Evolutionary conservation across 805 yeast species (phyloP).

Genomic region (Metschnikowia similis): DNA sequence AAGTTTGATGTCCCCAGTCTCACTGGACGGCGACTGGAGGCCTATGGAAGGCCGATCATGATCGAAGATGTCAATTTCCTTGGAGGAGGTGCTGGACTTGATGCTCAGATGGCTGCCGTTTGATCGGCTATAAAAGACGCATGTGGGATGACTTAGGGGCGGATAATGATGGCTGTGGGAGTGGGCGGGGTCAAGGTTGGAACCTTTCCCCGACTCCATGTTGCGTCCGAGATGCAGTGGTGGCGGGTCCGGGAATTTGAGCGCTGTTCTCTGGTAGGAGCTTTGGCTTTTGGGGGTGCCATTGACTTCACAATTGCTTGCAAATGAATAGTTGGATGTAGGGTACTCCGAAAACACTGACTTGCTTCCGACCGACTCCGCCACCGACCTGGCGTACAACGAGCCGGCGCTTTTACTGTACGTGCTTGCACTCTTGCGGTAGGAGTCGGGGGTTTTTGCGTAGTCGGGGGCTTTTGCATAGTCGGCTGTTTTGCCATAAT

Average conservation of each 20-base stretch:
- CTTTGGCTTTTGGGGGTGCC: neutral
- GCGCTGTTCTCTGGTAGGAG: neutral
- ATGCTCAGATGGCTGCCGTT: slow-evolving; percentile 28
- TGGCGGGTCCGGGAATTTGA: neutral
- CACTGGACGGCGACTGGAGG: slow-evolving; percentile 25
- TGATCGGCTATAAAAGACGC: slow-evolving; percentile 6
- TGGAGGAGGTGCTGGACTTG: slow-evolving; percentile 19
- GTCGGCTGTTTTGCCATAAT: too few species aligned
- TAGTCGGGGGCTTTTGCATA: too few species aligned
- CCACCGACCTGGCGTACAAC: neutral
- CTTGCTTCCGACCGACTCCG: neutral
- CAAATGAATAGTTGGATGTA: slow-evolving; percentile 5
- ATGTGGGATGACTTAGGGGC: slow-evolving; percentile 6
- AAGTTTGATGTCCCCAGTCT: neutral
- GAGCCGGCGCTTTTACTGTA: too few species aligned
- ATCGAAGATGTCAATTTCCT: slow-evolving; percentile 24
- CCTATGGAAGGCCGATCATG: slow-evolving; percentile 21
- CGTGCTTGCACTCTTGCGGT: too few species aligned
- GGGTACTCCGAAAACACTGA: slow-evolving; percentile 8
- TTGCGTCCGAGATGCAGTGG: slow-evolving; percentile 3
- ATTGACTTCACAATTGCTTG: neutral
- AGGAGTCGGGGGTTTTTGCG: too few species aligned
- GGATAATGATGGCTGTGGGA: slow-evolving; percentile 12
- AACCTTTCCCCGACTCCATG: neutral
- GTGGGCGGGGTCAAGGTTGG: slow-evolving; percentile 5